Percentiles rank a stretch among this genome's conserved stretches.
phyloP scores from a whole-genome alignment of 2,329 filamentous ascomycete genomes.

The Mycosphaerelloides madeirae region DNA sequence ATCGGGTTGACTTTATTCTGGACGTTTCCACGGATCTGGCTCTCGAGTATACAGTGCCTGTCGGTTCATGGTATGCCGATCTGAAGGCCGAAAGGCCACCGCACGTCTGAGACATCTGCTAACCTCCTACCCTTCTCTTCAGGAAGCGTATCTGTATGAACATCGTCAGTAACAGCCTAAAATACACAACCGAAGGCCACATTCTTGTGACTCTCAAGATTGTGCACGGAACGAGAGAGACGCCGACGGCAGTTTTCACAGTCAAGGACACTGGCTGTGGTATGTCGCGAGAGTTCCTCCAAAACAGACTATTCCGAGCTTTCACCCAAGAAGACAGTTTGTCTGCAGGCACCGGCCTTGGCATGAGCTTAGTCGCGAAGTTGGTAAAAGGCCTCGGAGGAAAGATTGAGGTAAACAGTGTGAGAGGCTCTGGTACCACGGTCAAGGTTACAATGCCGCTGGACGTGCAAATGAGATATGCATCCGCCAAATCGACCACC shows the following conservation, averaged over 20 bases:
- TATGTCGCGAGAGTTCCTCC: slow-evolving; percentile 60
- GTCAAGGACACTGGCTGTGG: slow-evolving; percentile 63
- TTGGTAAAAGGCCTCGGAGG: slow-evolving; percentile 59
- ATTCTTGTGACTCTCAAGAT: slow-evolving; percentile 34
- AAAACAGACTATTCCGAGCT: slow-evolving; percentile 57
- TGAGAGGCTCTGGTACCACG: slow-evolving; percentile 20
- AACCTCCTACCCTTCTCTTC: too few species aligned
- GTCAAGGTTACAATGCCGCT: slow-evolving; percentile 19
- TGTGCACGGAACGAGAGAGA: slow-evolving; percentile 18
- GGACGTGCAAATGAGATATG: not conserved
- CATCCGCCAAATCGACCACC: too few species aligned
- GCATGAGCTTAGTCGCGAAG: slow-evolving; percentile 58
- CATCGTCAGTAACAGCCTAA: slow-evolving; percentile 46
- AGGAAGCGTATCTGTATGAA: slow-evolving; percentile 45
- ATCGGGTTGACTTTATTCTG: slow-evolving; percentile 44
- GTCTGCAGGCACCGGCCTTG: slow-evolving; percentile 59
- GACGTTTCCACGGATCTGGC: slow-evolving; percentile 36
- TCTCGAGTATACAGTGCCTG: slow-evolving; percentile 42
- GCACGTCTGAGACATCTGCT: too few species aligned
- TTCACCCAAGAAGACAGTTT: slow-evolving; percentile 62
- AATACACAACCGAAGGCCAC: slow-evolving; percentile 42
- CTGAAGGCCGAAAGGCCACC: too few species aligned
- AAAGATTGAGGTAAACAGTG: slow-evolving; percentile 42
- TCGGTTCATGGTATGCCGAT: slow-evolving; percentile 47
- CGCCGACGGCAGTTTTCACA: slow-evolving; percentile 21